Evolutionary conservation across 2,329 filamentous ascomycete genomes (phyloP), one percentile per base, ranked within the genome.

Genomic region (Aspergillus sp.): DNA sequence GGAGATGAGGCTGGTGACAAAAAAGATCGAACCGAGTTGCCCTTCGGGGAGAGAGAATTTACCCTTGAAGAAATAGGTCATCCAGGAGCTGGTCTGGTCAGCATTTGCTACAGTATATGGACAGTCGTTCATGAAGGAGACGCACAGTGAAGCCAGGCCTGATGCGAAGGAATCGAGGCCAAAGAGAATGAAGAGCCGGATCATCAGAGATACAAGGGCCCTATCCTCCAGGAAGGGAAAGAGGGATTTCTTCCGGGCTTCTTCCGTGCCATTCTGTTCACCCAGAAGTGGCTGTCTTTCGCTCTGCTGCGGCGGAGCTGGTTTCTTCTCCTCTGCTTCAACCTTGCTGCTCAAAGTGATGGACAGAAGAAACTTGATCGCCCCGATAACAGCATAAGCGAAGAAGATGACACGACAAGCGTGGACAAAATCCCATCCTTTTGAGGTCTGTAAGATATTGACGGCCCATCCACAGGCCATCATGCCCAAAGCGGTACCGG

Each of bases 121-220:
- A 20, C n/a, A 19, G 45, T 33, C n/a, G 14, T 13, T 30, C 60
- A 9, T 1, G 40, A 43, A 20, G 20, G 7, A 73, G 7, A 73
- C 80, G 67, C 73, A 84, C 76, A 83, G 63, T 19, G 84, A 82
- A 3, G 84, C 85, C 65, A 92, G 79, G 2, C 88, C 88, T 1
- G 84, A 86, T 1, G 86, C 87, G 51, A 90, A 81, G 0, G 84
- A 81, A 65, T 91, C 88, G 5, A 90, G 63, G 1, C 79, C 80
- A 60, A 90, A 87, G 1, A 93, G 73, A 7, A 87, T 69, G 63
- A 84, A 87, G 0, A 93, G 75, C 46, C 83, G 60, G 19, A 69
- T 57, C 16, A 72, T 58, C n/a, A 72, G 50, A 3, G 65, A 65
- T 36, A 64, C 58, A 6, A 72, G 48, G 17, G 81, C 73, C 2